Evolutionary conservation across 768 basidiomycete genomes (phyloP), one percentile per base, ranked within the genome.

Genomic region (Sporobolomyces phaffii): DNA sequence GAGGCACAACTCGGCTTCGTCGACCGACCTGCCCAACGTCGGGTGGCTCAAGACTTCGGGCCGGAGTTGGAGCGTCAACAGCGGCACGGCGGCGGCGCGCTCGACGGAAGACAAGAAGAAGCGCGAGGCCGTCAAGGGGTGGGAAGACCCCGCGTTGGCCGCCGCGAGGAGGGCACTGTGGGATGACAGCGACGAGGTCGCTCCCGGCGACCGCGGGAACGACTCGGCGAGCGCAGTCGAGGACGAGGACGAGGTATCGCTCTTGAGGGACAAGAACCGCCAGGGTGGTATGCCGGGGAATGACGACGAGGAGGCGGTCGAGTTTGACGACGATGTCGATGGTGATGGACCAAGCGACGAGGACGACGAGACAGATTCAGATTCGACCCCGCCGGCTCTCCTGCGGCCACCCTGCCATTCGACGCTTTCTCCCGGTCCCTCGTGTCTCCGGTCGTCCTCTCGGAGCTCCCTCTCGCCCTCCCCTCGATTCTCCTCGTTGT

Each of bases 101-200:
- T 7, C 29, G 7, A 26, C 28, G 50, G 18, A 33, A 5, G 69
- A 53, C n/a, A 52, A 62, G 60, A 44, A 44, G 15, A 52, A 58
- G 49, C 24, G 60, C 24, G 64, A 57, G 49, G 60, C 64, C 3
- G 34, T 51, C 18, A 68, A 62, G 44, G 52, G 60, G 10, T 62
- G 56, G 64, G 64, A 72, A 43, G 64, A 72, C 47, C 64, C 64
- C 22, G 70, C 44, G 26, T 40, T 70, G 11, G 62, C 53, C 11
- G 70, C 68, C 3, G 68, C 59, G 34, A 34, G 64, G 31, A 34
- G 62, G 36, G 54, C 62, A 20, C 41, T 69, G 41, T 64, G 56
- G 65, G 73, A 49, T 22, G 62, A 68, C 34, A 48, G 31, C 18
- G 40, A 10, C 17, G 26, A 51, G 1, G 41, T 28, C 40, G 54